phyloP scores from a whole-genome alignment of 257 asterid genomes.

The Salvia miltiorrhiza region DNA sequence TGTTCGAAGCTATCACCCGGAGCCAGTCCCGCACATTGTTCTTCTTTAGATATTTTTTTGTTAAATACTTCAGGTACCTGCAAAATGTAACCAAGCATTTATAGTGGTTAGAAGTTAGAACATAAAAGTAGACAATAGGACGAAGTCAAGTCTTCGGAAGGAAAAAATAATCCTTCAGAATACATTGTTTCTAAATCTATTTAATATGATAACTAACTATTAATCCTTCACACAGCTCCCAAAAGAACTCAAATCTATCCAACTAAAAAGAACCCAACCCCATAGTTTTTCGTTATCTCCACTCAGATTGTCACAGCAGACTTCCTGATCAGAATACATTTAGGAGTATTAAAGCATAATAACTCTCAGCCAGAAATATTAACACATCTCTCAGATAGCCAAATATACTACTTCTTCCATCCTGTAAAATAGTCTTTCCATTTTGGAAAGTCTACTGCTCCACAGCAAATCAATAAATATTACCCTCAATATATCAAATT shows the following conservation, averaged over 20 bases:
- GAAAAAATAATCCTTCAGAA: neutral
- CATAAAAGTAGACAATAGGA: neutral
- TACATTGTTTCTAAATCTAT: no score
- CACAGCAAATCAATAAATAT: no score
- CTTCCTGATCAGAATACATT: no score
- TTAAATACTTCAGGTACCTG: conserved; percentile 45
- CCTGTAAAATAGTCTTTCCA: no score
- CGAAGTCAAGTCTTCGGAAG: neutral
- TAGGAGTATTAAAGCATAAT: no score
- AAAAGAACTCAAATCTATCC: neutral
- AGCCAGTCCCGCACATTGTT: conserved; percentile 51
- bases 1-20: conserved; percentile 41
- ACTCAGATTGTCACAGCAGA: no score
- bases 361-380: no score
- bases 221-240: neutral
- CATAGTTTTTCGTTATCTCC: neutral
- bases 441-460: no score
- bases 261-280: neutral
- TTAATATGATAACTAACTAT: no score
- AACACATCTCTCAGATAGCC: no score
- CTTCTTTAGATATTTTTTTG: conserved; percentile 48
- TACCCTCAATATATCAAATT: no score
- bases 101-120: neutral
- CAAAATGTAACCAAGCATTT: neutral
- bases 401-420: no score